Evolutionary conservation across 139 green algal species (phyloP), one percentile per base, ranked within the genome.

Genomic region (Chlorella vulgaris): DNA sequence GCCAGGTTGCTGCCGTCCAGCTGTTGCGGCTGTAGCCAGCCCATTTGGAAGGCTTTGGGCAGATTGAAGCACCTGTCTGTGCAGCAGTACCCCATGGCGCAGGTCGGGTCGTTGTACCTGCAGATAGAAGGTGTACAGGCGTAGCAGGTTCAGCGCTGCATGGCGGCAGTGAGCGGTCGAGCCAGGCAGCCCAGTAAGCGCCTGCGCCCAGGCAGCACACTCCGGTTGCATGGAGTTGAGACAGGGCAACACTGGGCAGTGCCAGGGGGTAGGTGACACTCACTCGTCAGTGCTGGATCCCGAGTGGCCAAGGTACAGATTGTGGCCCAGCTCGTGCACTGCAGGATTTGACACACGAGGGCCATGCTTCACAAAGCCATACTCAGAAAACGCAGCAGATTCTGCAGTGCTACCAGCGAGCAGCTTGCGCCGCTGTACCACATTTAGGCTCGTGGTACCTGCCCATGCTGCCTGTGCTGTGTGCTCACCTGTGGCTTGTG

Each of bases 11-110:
- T n/a, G 55, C 18, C 55, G 22, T 65, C 55, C 55, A 65, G 55
- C 55, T 65, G 55, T 21, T 31, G 15, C 55, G 22, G 18, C 18
- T 5, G 8, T 15, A 74, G 36, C 82, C 82, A 86, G 33, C 82
- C 82, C 42, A 86, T 26, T 78, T 87, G 83, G 63, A 70, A 87
- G 38, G 65, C 77, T 62, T 87, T 77, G 8, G 83, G 83, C 21
- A 70, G 63, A 63, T 84, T 84, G 71, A 78, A 84, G 78, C 83
- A 87, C 35, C 77, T 61, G 8, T 51, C 8, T 2, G 10, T 22
- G 78, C 83, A 84, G 83, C 77, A 84, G 55, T n/a, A 82, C 5
- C 83, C 83, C 83, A 84, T 82, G 62, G 39, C 19, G 65, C 71
- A 76, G 10, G 77, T 69, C 31, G 39, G 35, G 67, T 87, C 83